Base-by-base conservation (phyloP, 139 green algal genomes). In the Picochlorum sp. region DNA sequence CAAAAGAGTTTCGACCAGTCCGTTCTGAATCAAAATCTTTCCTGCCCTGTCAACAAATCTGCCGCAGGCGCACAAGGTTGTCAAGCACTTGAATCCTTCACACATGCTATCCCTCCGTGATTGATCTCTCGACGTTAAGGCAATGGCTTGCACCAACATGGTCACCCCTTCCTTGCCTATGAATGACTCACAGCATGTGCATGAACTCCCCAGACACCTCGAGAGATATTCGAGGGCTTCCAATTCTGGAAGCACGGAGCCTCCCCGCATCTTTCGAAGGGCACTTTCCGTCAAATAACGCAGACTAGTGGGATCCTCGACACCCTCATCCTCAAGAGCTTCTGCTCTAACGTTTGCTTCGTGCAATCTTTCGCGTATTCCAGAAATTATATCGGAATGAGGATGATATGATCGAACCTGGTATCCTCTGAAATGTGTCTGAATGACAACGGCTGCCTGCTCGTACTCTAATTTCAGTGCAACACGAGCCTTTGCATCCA, bases 1-100 rank as follows among this genome's bases (percentile, higher is more conserved):
- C 7, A 3, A 41, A 11, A 41, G 34, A 13, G 34, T 41, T 41
- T 41, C 34, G 8, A 41, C 34, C 7, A 11, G 1, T 41, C 58
- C 4, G 66, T 68, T 10, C 67, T 57, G 60, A 79, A 59, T 63
- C 90, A 92, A 44, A 85, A 68, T 30, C 84, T 85, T 77, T 88
- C 59, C 45, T 37, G 30, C 3, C 62, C 7, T 54, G 7, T 54
- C 47, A 47, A 4, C 73, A 18, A 34, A 51, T 31, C 31, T 49
- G 41, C 69, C 68, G 69, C 54, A 79, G 45, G 26, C 63, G 56
- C 28, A 60, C 55, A 15, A 23, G 52, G 20, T 72, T 45, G 13
- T 41, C 21, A 59, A n/a, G 23, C 21, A 59, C 10, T 65, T 47
- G 49, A 75, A 51, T 44, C 44, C 41, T 34, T 20, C 16, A 0